These are phyloP conservation scores for Pseudopyrenochaeta lycopersici DNA, from an alignment of 2,329 filamentous ascomycete species.

Conservation along the genomic window DNA sequence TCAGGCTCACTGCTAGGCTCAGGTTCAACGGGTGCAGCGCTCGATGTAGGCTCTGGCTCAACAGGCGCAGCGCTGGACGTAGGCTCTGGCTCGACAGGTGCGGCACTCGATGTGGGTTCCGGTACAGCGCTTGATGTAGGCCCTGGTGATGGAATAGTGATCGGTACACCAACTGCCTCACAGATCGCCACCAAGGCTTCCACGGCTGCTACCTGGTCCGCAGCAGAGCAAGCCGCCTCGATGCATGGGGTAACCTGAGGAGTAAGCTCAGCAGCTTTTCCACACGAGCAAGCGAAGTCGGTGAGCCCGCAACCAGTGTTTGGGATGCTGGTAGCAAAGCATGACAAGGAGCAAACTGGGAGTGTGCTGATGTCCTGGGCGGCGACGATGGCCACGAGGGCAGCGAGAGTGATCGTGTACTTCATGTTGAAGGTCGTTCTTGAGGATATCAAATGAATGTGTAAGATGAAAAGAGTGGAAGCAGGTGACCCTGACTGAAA, in stretches of 20 bases:
- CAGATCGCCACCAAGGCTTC: constrained; percentile 25
- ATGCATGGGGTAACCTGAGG: constrained; percentile 55
- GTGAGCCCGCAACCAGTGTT: constrained; percentile 52
- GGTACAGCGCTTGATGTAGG: neutral
- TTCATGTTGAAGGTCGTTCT: constrained; percentile 31
- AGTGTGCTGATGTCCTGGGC: constrained; percentile 52
- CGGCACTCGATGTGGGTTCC: neutral
- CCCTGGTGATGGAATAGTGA: neutral
- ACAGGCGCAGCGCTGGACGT: neutral
- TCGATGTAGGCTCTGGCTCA: neutral
- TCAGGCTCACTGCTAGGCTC: neutral
- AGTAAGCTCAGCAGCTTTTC: constrained; percentile 50
- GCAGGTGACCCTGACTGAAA: neutral
- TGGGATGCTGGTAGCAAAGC: constrained; percentile 21
- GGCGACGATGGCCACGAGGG: constrained; percentile 48
- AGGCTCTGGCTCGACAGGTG: neutral
- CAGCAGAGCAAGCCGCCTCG: constrained; percentile 45
- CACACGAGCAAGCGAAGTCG: constrained; percentile 59
- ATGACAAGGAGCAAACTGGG: constrained; percentile 53
- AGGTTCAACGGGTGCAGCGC: too few species aligned
- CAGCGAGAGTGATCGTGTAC: constrained; percentile 35
- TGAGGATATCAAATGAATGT: constrained; percentile 7
- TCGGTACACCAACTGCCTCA: neutral
- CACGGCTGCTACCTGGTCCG: constrained; percentile 47
- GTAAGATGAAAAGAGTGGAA: neutral